Evolutionary conservation across 257 asterid species (phyloP), one percentile per base, ranked within the genome.

Genomic region (Thymus quinquecostatus): DNA sequence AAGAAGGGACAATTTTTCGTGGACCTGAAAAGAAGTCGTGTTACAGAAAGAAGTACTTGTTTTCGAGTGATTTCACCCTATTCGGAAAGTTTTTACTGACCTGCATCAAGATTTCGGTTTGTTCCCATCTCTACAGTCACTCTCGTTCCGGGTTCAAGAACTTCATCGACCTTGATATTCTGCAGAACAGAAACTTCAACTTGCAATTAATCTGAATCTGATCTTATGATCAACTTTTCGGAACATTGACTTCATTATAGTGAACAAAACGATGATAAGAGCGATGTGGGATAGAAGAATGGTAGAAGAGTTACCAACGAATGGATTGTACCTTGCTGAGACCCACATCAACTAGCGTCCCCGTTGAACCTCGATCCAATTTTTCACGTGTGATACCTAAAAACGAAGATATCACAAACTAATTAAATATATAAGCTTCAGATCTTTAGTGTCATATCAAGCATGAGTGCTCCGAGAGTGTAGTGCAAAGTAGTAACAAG

Each of bases 61-160:
- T 36, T 60, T 53, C 43, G 62, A 43, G 57, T 13, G 70, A 27
- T 51, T 40, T 78, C 48, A 11, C 9, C 27, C 60, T 3, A 6
- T 50, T 28, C 41, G 70, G 55, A 65, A 69, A 50, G 70, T 81
- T 40, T 62, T 10, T 47, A 75, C 77, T 62, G 69, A 93, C 99
- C 95, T 77, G 87, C 68, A 75, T 86, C 92, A 44, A 88, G 82
- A 69, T 82, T 81, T 68, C 96, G 95, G 51, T 88, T 78, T 53
- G 85, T 75, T 70, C 98, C 97, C 97, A 88, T 92, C 49, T 91
- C 91, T 64, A 95, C 98, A 12, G 99, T 95, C 44, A 92, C 98
- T 82, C 99, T 87, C 83, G 11, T 83, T 44, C 99, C 99, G 40
- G 96, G 94, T 74, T 86, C 92, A 66, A 86, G 79, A 60, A 73